These are phyloP conservation scores for Artemisia annua DNA, from an alignment of 129 eudicot genomes.

Conservation along the genomic window DNA sequence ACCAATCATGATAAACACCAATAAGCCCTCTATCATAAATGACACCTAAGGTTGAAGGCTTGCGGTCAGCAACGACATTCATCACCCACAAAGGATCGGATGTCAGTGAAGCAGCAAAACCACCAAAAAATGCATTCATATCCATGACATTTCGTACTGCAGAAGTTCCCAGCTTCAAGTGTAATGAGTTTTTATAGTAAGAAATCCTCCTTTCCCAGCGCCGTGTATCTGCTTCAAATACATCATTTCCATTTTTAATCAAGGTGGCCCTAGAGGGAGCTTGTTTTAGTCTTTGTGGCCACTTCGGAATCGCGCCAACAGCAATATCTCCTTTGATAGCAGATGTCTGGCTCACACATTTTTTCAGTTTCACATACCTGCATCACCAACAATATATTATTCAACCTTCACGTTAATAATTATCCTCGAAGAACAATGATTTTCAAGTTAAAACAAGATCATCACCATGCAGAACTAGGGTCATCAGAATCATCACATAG, in stretches of 20 bases:
- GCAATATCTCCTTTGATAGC: constrained; percentile 55
- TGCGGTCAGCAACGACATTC: constrained; percentile 88
- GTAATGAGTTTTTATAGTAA: constrained; percentile 72
- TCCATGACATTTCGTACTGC: constrained; percentile 89
- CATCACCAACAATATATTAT: constrained; percentile 24
- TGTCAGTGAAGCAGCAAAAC: constrained; percentile 85
- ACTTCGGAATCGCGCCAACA: constrained; percentile 80
- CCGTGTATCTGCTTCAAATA: constrained; percentile 83
- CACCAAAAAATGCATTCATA: constrained; percentile 95
- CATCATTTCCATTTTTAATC: constrained; percentile 81
- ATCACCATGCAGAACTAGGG: constrained; percentile 79
- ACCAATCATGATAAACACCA: constrained; percentile 98
- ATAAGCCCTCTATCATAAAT: constrained; percentile 92
- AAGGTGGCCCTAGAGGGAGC: constrained; percentile 69
- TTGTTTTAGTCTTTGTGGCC: constrained; percentile 83
- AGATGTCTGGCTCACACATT: constrained; percentile 71
- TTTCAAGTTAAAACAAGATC: neutral
- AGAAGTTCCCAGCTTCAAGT: constrained; percentile 74
- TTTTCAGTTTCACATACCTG: constrained; percentile 84
- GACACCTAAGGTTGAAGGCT: constrained; percentile 78
- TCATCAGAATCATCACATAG: constrained; percentile 75
- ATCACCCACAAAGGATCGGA: constrained; percentile 95
- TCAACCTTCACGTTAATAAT: neutral
- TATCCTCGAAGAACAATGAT: constrained; percentile 9
- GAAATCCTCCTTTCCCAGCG: constrained; percentile 83